A percentile compares a stretch with the other conserved stretches of the same genome.
phyloP scores from a whole-genome alignment of 305 asterid species.

The Fraxinus latifolia region DNA sequence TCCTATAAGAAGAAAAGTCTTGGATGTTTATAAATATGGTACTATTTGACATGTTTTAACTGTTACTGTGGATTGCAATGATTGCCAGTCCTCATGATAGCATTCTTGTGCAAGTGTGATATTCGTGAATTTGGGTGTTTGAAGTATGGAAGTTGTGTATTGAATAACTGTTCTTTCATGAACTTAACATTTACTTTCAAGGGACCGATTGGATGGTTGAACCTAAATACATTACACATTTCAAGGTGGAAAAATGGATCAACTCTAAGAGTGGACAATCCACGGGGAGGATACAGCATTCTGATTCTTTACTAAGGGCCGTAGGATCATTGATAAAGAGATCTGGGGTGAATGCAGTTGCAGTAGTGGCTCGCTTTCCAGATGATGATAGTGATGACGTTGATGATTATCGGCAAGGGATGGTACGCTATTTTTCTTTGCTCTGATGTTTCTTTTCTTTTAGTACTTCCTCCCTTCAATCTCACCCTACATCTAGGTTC shows the following conservation, averaged over 20 bases:
- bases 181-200: background rate
- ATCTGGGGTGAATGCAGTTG: constrained; percentile 66
- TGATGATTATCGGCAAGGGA: constrained; percentile 69
- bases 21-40: background rate
- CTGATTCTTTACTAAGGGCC: constrained; percentile 80
- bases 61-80: background rate
- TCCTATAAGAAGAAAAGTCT: background rate
- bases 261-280: constrained; percentile 76
- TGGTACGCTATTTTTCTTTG: constrained; percentile 35
- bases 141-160: background rate
- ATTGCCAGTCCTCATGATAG: background rate
- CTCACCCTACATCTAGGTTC: background rate
- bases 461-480: background rate
- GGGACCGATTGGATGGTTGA: background rate
- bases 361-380: constrained; percentile 93
- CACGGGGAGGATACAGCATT: constrained; percentile 69
- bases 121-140: background rate
- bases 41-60: background rate
- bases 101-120: background rate
- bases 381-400: constrained; percentile 61
- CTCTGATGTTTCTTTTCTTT: constrained; percentile 1
- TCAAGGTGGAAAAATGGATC: constrained; percentile 80
- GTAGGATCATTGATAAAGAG: constrained; percentile 51
- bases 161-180: background rate
- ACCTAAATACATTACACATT: background rate